Percentiles rank a stretch among this genome's conserved stretches.
Conservation (phyloP, 768 basidiomycete species). For the Xerocomellus intermedius region DNA sequence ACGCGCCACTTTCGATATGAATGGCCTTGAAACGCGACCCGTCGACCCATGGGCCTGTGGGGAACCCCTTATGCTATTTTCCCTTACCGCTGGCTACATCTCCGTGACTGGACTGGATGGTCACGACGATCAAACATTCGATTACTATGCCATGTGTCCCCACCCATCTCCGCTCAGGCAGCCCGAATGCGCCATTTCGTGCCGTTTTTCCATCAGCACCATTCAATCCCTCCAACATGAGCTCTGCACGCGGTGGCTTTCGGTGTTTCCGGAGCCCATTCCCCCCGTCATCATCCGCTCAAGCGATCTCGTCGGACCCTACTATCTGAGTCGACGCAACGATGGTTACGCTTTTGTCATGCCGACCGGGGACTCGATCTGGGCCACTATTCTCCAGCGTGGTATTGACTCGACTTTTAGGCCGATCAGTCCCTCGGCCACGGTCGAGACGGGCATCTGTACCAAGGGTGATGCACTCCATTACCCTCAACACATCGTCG, state of each 20-base stretch:
- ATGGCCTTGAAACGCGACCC: not conserved
- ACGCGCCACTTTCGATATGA: slow-evolving; percentile 3
- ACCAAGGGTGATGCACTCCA: slow-evolving; percentile 9
- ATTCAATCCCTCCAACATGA: slow-evolving; percentile 12
- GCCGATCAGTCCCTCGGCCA: not conserved
- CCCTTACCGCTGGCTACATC: not conserved
- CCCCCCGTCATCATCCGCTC: slow-evolving; percentile 20
- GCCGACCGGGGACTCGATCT: slow-evolving; percentile 15
- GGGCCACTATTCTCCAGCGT: slow-evolving; percentile 8
- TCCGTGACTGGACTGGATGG: slow-evolving; percentile 4
- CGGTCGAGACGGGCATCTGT: not conserved
- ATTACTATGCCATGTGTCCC: slow-evolving; percentile 7
- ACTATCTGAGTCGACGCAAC: not conserved
- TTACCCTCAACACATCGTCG: slow-evolving; percentile 13
- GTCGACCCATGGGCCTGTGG: not conserved
- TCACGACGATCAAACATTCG: slow-evolving; percentile 1
- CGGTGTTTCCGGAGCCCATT: slow-evolving; percentile 19
- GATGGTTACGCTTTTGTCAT: slow-evolving; percentile 8
- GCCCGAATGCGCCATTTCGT: not conserved
- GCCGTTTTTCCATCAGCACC: slow-evolving; percentile 7
- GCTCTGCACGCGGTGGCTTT: slow-evolving; percentile 4
- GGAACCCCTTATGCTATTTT: slow-evolving; percentile 3
- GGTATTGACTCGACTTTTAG: slow-evolving; percentile 12
- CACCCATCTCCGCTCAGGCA: not conserved
- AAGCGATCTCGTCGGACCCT: slow-evolving; percentile 14